These are phyloP conservation scores for Penicillium frequentans DNA, from an alignment of 2,329 filamentous ascomycete species.

Conservation along the genomic window DNA sequence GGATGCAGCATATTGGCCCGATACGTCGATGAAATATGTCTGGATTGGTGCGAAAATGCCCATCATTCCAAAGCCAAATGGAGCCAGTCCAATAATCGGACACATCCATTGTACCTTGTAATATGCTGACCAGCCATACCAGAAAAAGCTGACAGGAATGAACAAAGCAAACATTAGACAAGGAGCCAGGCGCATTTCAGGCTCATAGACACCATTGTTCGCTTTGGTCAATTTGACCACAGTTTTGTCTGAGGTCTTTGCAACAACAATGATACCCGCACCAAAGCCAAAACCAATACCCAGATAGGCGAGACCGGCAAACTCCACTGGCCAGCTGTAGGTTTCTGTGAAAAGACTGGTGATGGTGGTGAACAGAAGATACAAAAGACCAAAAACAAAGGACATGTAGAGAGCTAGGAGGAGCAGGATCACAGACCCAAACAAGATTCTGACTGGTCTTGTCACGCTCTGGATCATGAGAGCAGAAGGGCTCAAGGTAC, in stretches of 20 bases:
- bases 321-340: constrained; percentile 53
- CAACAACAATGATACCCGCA: constrained; percentile 45
- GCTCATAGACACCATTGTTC: constrained; percentile 23
- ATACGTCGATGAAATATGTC: not conserved
- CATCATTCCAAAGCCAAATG: constrained; percentile 40
- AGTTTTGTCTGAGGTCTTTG: not conserved
- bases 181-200: constrained; percentile 61
- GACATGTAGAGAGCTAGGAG: constrained; percentile 52
- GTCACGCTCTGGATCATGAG: constrained; percentile 45
- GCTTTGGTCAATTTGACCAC: not conserved
- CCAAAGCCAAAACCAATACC: constrained; percentile 60
- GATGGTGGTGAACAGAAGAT: constrained; percentile 60
- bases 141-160: constrained; percentile 50
- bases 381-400: constrained; percentile 59
- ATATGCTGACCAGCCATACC: constrained; percentile 55
- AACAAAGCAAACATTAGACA: constrained; percentile 53
- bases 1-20: not conserved
- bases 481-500: constrained; percentile 37
- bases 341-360: constrained; percentile 52
- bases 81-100: constrained; percentile 48
- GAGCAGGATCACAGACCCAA: constrained; percentile 46
- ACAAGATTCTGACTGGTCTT: too few species aligned
- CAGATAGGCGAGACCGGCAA: constrained; percentile 60
- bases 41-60: not conserved
- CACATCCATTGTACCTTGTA: constrained; percentile 48